phyloP scores from a whole-genome alignment of 305 asterid species.

The Solanum hybrid region DNA sequence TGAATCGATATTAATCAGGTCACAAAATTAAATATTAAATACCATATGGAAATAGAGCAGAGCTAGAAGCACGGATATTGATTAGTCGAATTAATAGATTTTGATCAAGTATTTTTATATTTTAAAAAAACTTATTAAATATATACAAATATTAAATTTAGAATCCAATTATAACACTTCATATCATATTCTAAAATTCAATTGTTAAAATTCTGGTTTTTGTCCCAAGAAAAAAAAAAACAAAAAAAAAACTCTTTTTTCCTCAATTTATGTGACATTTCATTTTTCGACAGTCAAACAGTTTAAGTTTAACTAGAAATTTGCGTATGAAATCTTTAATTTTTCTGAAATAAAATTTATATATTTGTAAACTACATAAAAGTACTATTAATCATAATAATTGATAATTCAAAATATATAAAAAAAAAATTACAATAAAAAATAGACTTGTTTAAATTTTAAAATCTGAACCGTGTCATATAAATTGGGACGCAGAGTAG shows the following conservation, averaged over 20 bases:
- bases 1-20: background rate
- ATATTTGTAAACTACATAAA: background rate
- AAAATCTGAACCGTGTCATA: accelerated
- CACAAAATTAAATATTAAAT: background rate
- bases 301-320: no score
- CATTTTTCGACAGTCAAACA: background rate
- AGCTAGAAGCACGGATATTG: background rate
- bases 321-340: no score
- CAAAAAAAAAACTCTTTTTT: no score
- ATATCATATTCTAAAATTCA: background rate
- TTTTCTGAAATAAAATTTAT: no score
- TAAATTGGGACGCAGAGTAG: no score
- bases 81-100: background rate
- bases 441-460: accelerated
- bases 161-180: background rate
- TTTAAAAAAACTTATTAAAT: no score
- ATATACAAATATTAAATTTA: no score
- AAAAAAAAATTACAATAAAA: background rate
- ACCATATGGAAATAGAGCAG: background rate
- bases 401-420: no score
- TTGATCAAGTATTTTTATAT: background rate
- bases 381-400: background rate
- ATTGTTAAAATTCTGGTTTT: background rate
- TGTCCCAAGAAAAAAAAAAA: background rate
- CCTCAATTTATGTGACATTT: no score